Evolutionary conservation across 2,329 filamentous ascomycete species (phyloP).

Genomic region (Graphiopsis chlorocephala): DNA sequence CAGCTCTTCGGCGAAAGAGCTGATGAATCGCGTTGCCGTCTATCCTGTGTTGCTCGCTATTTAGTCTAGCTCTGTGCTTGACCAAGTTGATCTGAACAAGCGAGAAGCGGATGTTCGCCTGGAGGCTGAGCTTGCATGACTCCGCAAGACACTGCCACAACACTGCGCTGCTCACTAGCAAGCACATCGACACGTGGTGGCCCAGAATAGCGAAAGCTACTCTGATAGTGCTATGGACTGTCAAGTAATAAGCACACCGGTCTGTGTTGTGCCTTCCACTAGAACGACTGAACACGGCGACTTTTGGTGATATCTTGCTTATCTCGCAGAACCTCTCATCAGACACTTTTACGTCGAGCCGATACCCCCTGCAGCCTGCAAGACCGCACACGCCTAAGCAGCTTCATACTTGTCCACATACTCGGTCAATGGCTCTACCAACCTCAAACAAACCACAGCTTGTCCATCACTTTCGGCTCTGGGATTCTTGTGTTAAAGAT

Average conservation of each 20-base stretch:
- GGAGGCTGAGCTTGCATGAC: slow-evolving; percentile 69
- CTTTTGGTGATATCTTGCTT: not conserved
- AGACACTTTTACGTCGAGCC: not conserved
- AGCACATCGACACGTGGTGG: not conserved
- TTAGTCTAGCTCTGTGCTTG: not conserved
- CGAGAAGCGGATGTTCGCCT: slow-evolving; percentile 58
- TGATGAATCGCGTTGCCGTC: too few species aligned
- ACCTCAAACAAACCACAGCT: not conserved
- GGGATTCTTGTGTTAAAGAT: not conserved
- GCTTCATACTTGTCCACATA: not conserved
- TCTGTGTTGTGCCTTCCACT: not conserved
- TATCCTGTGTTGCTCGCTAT: not conserved
- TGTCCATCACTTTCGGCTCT: not conserved
- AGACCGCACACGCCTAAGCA: not conserved
- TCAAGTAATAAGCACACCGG: not conserved
- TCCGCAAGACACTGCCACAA: not conserved
- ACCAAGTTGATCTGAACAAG: slow-evolving; percentile 52
- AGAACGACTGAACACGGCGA: not conserved
- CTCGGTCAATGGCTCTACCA: not conserved
- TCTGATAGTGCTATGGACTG: not conserved
- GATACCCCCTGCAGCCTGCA: not conserved
- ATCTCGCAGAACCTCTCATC: not conserved
- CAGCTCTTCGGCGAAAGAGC: not conserved
- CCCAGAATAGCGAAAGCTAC: not conserved
- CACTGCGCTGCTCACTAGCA: not conserved